Evolutionary conservation across 2,329 filamentous ascomycete genomes (phyloP).

Genomic region (Epichloe uncinata): DNA sequence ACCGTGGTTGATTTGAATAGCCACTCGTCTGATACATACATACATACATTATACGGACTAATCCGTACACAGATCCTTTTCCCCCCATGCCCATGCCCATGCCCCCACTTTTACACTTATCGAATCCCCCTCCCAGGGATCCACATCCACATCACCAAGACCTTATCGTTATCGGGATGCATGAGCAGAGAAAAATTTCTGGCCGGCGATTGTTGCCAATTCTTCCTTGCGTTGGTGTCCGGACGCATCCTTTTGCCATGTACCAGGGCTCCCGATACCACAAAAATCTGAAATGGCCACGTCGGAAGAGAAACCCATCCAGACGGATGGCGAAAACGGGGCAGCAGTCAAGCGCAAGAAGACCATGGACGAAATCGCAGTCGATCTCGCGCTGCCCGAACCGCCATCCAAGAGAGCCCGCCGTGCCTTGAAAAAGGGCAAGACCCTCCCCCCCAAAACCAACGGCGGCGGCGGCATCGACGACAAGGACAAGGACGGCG

Average conservation of each 20-base stretch:
- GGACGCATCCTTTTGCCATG: neutral
- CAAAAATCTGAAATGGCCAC: conserved; percentile 5
- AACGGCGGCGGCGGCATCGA: conserved; percentile 21
- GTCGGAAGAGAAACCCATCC: conserved; percentile 4
- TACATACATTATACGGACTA: too few species aligned
- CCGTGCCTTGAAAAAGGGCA: conserved; percentile 78
- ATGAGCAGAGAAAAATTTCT: neutral
- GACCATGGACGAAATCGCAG: conserved; percentile 63
- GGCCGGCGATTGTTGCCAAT: neutral
- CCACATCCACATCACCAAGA: neutral
- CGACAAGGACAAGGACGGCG: conserved; percentile 15
- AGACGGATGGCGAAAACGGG: conserved; percentile 6
- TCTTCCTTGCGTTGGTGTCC: too few species aligned
- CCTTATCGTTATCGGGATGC: neutral
- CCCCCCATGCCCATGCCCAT: neutral
- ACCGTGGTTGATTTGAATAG: too few species aligned
- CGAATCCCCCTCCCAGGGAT: too few species aligned
- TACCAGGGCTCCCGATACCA: neutral
- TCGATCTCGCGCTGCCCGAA: conserved; percentile 80
- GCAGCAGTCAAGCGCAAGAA: conserved; percentile 54
- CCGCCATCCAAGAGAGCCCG: conserved; percentile 90
- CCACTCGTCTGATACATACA: too few species aligned
- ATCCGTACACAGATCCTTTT: neutral
- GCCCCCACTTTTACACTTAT: neutral
- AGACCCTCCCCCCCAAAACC: conserved; percentile 36